Evolutionary conservation across 2,329 filamentous ascomycete genomes (phyloP), one percentile per base, ranked within the genome.

Genomic region (Clathrospora elynae): DNA sequence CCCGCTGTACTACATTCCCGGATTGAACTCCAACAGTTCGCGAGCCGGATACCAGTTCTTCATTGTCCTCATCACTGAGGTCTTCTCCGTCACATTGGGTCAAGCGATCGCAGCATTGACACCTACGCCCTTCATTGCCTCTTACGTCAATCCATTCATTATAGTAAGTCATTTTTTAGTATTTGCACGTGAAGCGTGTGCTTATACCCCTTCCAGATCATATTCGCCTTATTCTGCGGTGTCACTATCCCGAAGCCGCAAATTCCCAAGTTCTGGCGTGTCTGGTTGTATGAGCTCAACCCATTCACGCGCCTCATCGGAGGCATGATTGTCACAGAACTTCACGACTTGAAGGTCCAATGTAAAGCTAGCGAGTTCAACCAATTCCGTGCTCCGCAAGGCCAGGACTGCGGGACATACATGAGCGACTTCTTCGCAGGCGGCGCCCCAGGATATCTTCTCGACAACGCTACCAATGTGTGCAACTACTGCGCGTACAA

Each of bases 11-110:
- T 95, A 86, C 71, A 86, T 93, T 65, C 87, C 89, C 0, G 88
- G 87, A 0, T 82, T 95, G 66, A 81, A 85, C 56, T 61, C 68
- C 3, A 78, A 78, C 0, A 71, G 82, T 0, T 78, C 76, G 2
- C 81, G 88, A 4, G 88, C 90, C 0, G 90, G 90, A 0, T 93
- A 91, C 70, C 88, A 92, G 66, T 95, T 95, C 78, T 76, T 95
- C 64, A 89, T 95, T 73, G 73, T 95, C 3, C 77, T 95, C 39
- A 79, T 92, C 58, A 92, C 88, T 0, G 90, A 95, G 66, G 68
- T 95, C 34, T 95, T 96, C 73, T 84, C 87, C 6, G 86, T 95
- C 25, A 90, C 88, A 0, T 75, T 95, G 2, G 90, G 80, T 3
- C 90, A 73, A 64, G 82, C 81, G 42, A 78, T 95, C 4, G 85